Evolutionary conservation across 192 early-diverging fungal genomes (phyloP).

Genomic region (Umbelopsis isabellina): DNA sequence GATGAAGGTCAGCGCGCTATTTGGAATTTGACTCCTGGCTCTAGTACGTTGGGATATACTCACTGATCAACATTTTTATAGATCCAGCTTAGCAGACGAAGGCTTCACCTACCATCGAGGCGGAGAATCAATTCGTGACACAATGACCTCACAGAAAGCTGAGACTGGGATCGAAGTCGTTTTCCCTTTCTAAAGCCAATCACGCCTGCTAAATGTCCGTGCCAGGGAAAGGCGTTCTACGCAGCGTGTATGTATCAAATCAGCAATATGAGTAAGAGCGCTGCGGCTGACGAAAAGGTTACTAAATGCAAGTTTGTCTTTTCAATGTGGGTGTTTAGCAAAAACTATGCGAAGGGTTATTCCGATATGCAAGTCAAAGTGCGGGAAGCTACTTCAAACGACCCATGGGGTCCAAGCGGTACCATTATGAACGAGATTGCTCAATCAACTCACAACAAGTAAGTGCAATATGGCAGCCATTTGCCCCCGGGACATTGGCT

Average conservation of each 20-base stretch:
- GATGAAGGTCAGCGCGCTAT: too few species aligned
- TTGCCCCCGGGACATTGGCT: background rate
- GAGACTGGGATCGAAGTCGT: background rate
- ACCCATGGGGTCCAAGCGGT: conserved; percentile 77
- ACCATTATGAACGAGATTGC: conserved; percentile 87
- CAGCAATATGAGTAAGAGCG: background rate
- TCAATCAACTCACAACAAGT: conserved; percentile 83
- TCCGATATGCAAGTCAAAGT: conserved; percentile 93
- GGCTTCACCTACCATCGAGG: background rate
- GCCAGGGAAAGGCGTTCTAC: conserved; percentile 41
- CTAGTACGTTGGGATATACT: too few species aligned
- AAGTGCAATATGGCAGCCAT: conserved; percentile 36
- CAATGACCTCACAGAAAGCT: conserved; percentile 2
- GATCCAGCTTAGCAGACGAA: too few species aligned
- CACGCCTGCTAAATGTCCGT: conserved; percentile 19
- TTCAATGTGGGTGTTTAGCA: conserved; percentile 46
- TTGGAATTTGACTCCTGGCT: too few species aligned
- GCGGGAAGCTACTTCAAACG: conserved; percentile 78
- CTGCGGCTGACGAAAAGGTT: background rate
- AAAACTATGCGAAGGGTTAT: conserved; percentile 91
- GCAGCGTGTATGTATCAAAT: conserved; percentile 33
- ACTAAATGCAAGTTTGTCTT: background rate
- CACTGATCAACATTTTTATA: too few species aligned
- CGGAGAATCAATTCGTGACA: conserved; percentile 9
- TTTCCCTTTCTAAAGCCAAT: background rate